A percentile compares a stretch with the other conserved stretches of the same genome.
Evolutionary conservation across 345 rosid species (phyloP).

Genomic region (Theobroma cacao): DNA sequence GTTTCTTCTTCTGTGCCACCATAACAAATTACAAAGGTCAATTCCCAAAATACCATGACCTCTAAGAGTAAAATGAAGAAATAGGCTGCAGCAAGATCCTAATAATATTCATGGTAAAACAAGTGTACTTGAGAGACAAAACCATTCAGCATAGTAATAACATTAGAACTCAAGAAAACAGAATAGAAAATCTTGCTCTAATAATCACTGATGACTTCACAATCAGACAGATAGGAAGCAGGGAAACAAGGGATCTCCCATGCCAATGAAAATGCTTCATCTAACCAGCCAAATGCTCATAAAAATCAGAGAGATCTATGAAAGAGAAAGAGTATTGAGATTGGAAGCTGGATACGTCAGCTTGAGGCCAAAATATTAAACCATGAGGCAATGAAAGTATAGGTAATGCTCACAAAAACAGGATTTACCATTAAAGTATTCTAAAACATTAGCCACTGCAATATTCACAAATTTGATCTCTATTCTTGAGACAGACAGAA

Average conservation of each 20-base stretch:
- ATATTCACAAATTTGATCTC: not conserved
- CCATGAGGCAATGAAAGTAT: not conserved
- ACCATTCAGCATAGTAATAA: not conserved
- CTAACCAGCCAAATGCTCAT: not conserved
- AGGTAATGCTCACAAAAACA: not conserved
- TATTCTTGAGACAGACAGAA: not conserved
- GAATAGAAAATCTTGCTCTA: not conserved
- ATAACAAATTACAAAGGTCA: not conserved
- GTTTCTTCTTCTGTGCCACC: constrained; percentile 17
- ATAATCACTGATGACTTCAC: not conserved
- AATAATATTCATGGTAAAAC: not conserved
- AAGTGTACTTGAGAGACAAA: not conserved
- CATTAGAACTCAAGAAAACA: not conserved
- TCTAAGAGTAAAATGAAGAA: not conserved
- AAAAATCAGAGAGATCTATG: not conserved
- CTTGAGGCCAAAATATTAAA: not conserved
- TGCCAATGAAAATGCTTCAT: not conserved
- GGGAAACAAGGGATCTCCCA: not conserved
- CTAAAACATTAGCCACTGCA: not conserved
- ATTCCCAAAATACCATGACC: not conserved
- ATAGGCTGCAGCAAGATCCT: not conserved
- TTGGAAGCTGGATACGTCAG: not conserved
- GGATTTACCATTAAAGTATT: not conserved
- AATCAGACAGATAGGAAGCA: not conserved
- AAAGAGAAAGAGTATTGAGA: not conserved